Base-by-base conservation (phyloP, 768 basidiomycete species). In the Termitomyces sp. region DNA sequence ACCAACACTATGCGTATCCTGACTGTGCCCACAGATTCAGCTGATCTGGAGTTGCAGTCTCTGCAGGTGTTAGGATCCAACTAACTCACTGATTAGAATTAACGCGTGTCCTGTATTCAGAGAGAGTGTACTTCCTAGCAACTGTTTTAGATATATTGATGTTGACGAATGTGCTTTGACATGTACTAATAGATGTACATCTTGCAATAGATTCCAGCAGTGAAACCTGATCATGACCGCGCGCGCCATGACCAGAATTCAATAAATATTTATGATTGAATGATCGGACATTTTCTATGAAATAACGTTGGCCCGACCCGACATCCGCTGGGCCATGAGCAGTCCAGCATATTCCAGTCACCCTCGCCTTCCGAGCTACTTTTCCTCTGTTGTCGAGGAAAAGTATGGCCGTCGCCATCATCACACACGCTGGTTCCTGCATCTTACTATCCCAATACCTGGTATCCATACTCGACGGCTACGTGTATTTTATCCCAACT, bases 1-100 rank as follows among this genome's bases (percentile, higher is more conserved):
- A 95, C 93, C 62, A 94, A 95, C 79, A 94, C 91, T 12, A 76
- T 94, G 56, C 87, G 92, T 49, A 81, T 94, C 59, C 72, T 94
- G 63, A 84, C 83, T 40, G 92, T 94, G 44, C 92, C 92, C 17
- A 91, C 88, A 23, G 89, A 93, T 64, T 59, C 72, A 34, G 89
- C 87, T 50, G 92, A 94, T 68, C 73, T 94, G 52, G 84, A 88
- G 70, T 63, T 86, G 72, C 86, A 91, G 69, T 80, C 85, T 34
- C 63, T 81, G 61, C 76, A 76, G 16, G 67, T 73, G 25, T 61
- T 61, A 46, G 61, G 59, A 30, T 52, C 66, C 10, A 57, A 55
- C n/a, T 65, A 58, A 56, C 46, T 19, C 3, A 44, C 45, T 42
- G 14, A 45, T n/a, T 27, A 46, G 8, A 25, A 23, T 7, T 6